Base-by-base conservation (phyloP, 441 rosid genomes). In the Pelargonium fulgidum region DNA sequence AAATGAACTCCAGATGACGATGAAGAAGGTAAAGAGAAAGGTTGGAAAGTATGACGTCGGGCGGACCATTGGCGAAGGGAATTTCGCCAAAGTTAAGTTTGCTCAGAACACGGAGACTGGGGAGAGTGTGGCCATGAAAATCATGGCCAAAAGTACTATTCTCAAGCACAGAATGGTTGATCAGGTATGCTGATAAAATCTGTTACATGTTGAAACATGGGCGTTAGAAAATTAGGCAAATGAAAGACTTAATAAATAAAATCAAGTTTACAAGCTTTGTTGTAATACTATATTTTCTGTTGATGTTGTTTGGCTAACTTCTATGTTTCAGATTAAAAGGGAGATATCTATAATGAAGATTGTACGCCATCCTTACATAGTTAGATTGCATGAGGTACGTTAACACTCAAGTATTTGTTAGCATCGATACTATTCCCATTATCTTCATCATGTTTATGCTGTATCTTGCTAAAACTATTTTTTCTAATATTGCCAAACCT, bases 311-410 rank as follows among this genome's bases (percentile, higher is more conserved):
- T 67, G 41, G 41, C 54, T 73, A 56, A 19, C 19, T 68, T 61
- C 7, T 64, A 66, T 66, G 63, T 59, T 77, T 6, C 80, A 93
- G 99, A 93, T 91, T 59, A 90, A 86, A 76, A 81, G 96, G 78
- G 99, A 93, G 87, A 93, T 91, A 79, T 91, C 96, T 3, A 85
- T 91, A 63, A 93, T 91, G 97, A 93, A 89, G 90, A 83, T 93
- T 77, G 96, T 89, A n/a, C 86, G 96, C 65, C 99, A 93, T 75
- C 97, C 95, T 64, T 73, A 88, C 77, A 85, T 93, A 45, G 96
- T 91, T 36, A 82, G 85, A 75, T 76, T 93, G 76, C 92, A 87
- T 47, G 99, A 91, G 93, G 99, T 89, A 70, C 72, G 62, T 16
- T 62, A 50, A 76, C 65, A 68, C 58, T 19, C 44, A 29, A 74